A percentile compares a stretch with the other conserved stretches of the same genome.
Evolutionary conservation across 2,329 filamentous ascomycete species (phyloP).

Genomic region (Tolypocladium nubicola): DNA sequence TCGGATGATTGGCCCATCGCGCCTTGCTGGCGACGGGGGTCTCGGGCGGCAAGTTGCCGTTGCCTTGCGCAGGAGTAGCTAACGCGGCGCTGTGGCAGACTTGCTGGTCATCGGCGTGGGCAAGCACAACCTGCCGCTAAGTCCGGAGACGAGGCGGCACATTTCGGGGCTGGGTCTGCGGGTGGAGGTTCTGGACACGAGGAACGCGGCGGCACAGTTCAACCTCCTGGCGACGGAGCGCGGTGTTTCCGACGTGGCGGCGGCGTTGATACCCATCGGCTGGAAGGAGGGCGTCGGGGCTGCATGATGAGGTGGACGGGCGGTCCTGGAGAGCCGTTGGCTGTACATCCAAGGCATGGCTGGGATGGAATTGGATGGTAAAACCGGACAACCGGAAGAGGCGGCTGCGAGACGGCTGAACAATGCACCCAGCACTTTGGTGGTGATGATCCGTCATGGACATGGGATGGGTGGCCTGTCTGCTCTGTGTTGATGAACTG

Average conservation of each 20-base stretch:
- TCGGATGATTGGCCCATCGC: background rate
- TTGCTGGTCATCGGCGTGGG: conserved; percentile 84
- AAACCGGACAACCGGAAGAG: no score
- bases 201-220: conserved; percentile 89
- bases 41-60: background rate
- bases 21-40: background rate
- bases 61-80: background rate
- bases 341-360: background rate
- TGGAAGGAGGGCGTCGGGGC: conserved; percentile 56
- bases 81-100: conserved; percentile 38
- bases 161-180: conserved; percentile 73
- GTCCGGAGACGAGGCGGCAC: conserved; percentile 59
- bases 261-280: conserved; percentile 76
- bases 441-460: no score
- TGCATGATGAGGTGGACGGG: conserved; percentile 3
- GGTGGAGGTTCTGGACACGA: conserved; percentile 81
- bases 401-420: no score
- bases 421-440: no score
- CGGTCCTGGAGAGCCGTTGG: background rate
- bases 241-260: conserved; percentile 74
- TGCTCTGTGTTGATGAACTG: no score
- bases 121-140: conserved; percentile 62
- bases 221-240: conserved; percentile 92
- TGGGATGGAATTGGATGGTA: background rate
- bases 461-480: no score